Evolutionary conservation across 179 eudicot species (phyloP), one percentile per base, ranked within the genome.

Genomic region (Dionaea muscipula): DNA sequence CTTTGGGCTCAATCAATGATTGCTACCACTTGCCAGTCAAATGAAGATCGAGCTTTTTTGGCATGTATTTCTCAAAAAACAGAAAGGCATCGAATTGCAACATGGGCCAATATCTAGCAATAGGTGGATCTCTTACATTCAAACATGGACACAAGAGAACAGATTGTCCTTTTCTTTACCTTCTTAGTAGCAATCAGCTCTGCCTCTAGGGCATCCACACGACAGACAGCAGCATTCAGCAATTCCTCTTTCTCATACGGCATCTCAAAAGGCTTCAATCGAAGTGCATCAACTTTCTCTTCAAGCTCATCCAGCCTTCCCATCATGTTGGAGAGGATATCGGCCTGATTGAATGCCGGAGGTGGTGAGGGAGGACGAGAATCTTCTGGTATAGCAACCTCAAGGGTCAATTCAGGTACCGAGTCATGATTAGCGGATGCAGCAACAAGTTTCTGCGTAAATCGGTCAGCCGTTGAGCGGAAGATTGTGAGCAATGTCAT

Each of bases 201-300:
- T 16, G 96, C 96, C 76, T 93, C 99, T 61, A 93, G 70, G 55
- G 96, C 96, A 73, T 93, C 99, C 51, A 93, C 99, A 26, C 96
- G 86, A 62, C 81, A 88, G 52, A 93, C 94, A 79, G 99, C 95
- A 20, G 95, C 99, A 78, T 88, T 85, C 48, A 93, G 72, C 77
- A 93, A 75, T 71, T 93, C 99, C 76, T 76, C 96, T 69, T 93
- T 93, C 72, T 93, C 96, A 38, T 54, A 76, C 27, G 99, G 99
- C 99, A 93, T 93, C 75, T 79, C 72, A 56, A 83, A 81, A 59
- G 99, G 99, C 69, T 76, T 88, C 57, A 78, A 75, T 59, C 83
- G 84, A 65, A 93, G 83, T 33, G 87, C 78, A 46, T 65, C 80
- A 22, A 93, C 90, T 67, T 85, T 85, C 53, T 79, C 85, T 75